Base-by-base conservation (phyloP, 805 yeast species). In the Ogataea dorogensis region DNA sequence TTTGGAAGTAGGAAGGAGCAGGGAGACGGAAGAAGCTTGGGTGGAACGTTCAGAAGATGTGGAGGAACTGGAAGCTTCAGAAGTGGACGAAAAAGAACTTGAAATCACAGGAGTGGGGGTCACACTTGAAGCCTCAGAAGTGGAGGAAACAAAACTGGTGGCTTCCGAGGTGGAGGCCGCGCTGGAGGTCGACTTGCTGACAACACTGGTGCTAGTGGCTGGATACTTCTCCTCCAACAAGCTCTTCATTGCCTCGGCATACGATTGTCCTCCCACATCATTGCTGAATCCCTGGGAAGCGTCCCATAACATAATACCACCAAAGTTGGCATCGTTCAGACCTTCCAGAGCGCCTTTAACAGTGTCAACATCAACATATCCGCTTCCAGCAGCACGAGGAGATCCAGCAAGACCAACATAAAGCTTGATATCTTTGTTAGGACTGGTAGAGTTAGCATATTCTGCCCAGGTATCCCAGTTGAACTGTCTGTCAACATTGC, bases 261-360 rank as follows among this genome's bases (percentile, higher is more conserved):
- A 58, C 35, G 46, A 50, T 28, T 37, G 71, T 43, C 66, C 65
- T 23, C 67, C 65, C 31, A 56, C 51, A 36, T 70, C 65, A 46
- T 75, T 70, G 41, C 67, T 59, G 50, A 72, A 71, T 13, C 75
- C 75, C 46, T 76, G 77, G 7, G 81, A 68, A 11, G 87, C 85
- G 49, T 87, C 95, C 97, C 98, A 89, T 43, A 88, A 64, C 72
- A 82, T 77, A 53, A 89, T 75, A 21, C 88, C 84, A 15, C 82
- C 82, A 48, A 88, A 74, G 42, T 76, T 69, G 36, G 69, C 30
- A 37, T 47, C 51, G 16, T 50, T 32, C 17, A 33, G 24, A 20
- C 42, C 35, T 13, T 39, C 44, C n/a, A 66, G 37, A 27, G 56
- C 66, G 4, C 41, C 28, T n/a, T 49, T 24, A 17, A 68, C 56